A percentile compares a stretch with the other conserved stretches of the same genome.
These are phyloP conservation scores for Dipteronia dyeriana DNA, from an alignment of 345 rosid species.

Conservation along the genomic window DNA sequence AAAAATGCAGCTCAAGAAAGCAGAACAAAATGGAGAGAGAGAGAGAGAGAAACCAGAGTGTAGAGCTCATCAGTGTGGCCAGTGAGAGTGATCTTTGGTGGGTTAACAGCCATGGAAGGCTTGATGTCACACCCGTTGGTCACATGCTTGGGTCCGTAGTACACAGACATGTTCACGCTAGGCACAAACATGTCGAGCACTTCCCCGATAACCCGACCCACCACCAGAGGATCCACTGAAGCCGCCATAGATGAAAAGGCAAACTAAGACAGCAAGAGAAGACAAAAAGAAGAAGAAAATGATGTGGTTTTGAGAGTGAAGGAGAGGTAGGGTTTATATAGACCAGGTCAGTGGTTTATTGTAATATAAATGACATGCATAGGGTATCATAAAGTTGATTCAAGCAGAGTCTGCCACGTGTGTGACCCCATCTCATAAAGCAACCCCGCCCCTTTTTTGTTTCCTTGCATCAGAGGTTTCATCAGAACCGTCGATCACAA, in stretches of 20 bases:
- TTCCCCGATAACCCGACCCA: slow-evolving; percentile 86
- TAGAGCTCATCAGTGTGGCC: slow-evolving; percentile 64
- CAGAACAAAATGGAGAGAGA: background rate
- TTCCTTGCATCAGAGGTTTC: slow-evolving; percentile 17
- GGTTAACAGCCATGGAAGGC: slow-evolving; percentile 59
- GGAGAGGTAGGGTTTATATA: slow-evolving; percentile 32
- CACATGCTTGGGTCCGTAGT: slow-evolving; percentile 73
- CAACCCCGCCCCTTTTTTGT: slow-evolving; percentile 18
- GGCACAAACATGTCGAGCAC: slow-evolving; percentile 88
- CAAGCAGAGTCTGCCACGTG: slow-evolving; percentile 48
- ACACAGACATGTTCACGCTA: slow-evolving; percentile 52
- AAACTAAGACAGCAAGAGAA: background rate
- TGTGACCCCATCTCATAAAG: slow-evolving; percentile 4
- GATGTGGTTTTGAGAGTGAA: slow-evolving; percentile 10
- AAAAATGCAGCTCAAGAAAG: background rate
- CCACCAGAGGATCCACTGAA: slow-evolving; percentile 78
- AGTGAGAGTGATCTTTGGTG: slow-evolving; percentile 65
- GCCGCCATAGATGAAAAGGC: slow-evolving; percentile 46
- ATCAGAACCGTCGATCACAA: slow-evolving; percentile 14
- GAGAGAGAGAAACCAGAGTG: slow-evolving; percentile 50
- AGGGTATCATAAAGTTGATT: slow-evolving; percentile 48
- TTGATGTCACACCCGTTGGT: slow-evolving; percentile 82
- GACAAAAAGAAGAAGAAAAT: background rate
- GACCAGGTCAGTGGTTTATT: slow-evolving; percentile 25
- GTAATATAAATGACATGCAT: slow-evolving; percentile 66